phyloP scores from a whole-genome alignment of 2,329 filamentous ascomycete genomes.

The Coniochaeta sp. region DNA sequence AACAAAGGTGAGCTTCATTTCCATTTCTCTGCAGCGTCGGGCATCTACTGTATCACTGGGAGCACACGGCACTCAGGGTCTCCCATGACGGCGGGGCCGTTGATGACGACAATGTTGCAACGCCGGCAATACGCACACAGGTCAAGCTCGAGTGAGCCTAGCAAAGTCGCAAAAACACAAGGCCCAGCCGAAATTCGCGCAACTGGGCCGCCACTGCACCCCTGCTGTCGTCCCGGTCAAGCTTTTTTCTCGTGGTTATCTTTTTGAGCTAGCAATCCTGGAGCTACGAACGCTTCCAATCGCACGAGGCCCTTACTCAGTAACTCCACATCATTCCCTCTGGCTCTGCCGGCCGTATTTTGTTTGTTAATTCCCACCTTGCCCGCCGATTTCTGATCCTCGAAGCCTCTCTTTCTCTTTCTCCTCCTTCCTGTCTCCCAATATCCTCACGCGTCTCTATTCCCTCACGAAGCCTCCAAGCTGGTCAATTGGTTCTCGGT shows the following conservation, averaged over 20 bases:
- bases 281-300: background rate
- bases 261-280: background rate
- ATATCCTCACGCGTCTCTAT: constrained; percentile 1
- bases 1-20: background rate
- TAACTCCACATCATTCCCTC: constrained; percentile 1
- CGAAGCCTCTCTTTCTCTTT: background rate
- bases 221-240: constrained; percentile 7
- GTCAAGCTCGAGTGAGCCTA: background rate
- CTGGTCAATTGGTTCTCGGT: constrained; percentile 3
- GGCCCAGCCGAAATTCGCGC: constrained; percentile 4
- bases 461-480: constrained; percentile 1
- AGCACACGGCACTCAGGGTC: background rate
- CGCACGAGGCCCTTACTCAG: background rate
- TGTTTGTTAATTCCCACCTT: constrained; percentile 3
- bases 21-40: background rate
- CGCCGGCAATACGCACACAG: background rate
- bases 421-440: background rate
- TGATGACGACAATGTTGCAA: background rate
- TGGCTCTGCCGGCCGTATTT: constrained; percentile 2
- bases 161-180: background rate
- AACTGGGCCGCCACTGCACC: constrained; percentile 1
- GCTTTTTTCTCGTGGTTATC: constrained; percentile 4
- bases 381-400: background rate
- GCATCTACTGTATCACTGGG: background rate
- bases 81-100: background rate